Conservation (phyloP, 179 eudicot genomes). For the Amaranthus tricolor region DNA sequence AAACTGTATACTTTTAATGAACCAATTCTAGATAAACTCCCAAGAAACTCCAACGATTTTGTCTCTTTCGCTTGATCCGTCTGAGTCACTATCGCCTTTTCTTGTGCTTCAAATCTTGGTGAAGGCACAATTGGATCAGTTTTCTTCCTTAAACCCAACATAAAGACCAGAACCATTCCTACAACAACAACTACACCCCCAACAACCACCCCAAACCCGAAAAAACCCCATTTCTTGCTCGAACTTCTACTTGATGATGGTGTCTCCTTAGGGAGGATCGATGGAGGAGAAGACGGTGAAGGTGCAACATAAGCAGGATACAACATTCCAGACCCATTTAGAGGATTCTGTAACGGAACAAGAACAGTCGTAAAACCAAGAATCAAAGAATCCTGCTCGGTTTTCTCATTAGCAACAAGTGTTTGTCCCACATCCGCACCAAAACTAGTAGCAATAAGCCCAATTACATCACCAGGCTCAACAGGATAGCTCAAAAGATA, state of each 20-base stretch:
- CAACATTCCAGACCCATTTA: constrained; percentile 33
- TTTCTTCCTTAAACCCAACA: constrained; percentile 17
- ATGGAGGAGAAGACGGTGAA: constrained; percentile 35
- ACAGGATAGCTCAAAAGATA: constrained; percentile 50
- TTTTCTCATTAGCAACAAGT: constrained; percentile 42
- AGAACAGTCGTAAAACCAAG: constrained; percentile 48
- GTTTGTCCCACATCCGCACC: constrained; percentile 35
- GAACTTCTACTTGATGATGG: constrained; percentile 28
- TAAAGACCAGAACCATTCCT: constrained; percentile 15
- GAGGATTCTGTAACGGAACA: constrained; percentile 48
- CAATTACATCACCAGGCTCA: constrained; percentile 28
- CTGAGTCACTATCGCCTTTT: constrained; percentile 17
- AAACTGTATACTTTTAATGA: constrained; percentile 43
- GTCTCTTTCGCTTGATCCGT: not conserved
- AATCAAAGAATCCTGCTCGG: constrained; percentile 33
- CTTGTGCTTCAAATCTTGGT: constrained; percentile 24
- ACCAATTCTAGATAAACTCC: constrained; percentile 39
- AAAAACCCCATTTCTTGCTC: constrained; percentile 51
- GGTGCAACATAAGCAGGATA: constrained; percentile 23
- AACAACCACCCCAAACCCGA: constrained; percentile 32
- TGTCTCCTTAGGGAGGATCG: constrained; percentile 22
- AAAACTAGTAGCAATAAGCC: constrained; percentile 39
- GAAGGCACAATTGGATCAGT: constrained; percentile 15
- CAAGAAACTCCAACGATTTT: constrained; percentile 28
- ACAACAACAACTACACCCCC: constrained; percentile 30